These are phyloP conservation scores for Bjerkandera adusta DNA, from an alignment of 1,284 basidiomycete species.

Conservation along the genomic window DNA sequence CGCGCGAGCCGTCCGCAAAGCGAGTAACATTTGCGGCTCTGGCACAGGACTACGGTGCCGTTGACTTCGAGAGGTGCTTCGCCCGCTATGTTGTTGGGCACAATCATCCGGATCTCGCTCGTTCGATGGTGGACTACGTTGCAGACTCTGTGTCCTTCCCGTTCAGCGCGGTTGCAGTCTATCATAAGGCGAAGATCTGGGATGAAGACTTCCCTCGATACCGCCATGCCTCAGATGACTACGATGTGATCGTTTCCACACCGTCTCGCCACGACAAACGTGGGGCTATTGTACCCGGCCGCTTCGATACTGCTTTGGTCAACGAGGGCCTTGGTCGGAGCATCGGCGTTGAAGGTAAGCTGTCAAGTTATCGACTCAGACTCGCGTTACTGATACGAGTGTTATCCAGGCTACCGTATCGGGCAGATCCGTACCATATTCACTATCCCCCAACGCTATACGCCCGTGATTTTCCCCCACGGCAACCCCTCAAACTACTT, in stretches of 20 bases:
- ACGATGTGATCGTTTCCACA: slow-evolving; percentile 10
- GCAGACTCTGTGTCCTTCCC: neutral
- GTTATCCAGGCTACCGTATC: slow-evolving; percentile 17
- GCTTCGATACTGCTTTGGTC: slow-evolving; percentile 19
- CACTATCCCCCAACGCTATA: slow-evolving; percentile 18
- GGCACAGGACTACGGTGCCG: slow-evolving; percentile 23
- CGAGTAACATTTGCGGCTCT: slow-evolving; percentile 20
- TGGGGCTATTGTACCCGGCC: slow-evolving; percentile 1
- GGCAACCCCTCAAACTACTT: slow-evolving; percentile 15
- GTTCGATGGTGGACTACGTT: neutral
- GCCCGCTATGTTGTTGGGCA: slow-evolving; percentile 5
- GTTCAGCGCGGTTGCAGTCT: slow-evolving; percentile 11
- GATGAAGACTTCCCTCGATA: slow-evolving; percentile 9
- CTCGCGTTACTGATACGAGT: neutral
- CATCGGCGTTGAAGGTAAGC: slow-evolving; percentile 12
- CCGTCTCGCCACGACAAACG: slow-evolving; percentile 4
- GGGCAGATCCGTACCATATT: slow-evolving; percentile 24
- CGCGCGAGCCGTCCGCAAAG: slow-evolving; percentile 23
- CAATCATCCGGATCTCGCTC: slow-evolving; percentile 7
- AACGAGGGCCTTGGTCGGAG: slow-evolving; percentile 5
- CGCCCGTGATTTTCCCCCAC: neutral
- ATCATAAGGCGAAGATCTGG: slow-evolving; percentile 18
- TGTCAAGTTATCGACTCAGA: neutral
- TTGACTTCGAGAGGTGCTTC: slow-evolving; percentile 20
- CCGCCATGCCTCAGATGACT: slow-evolving; percentile 4